Conservation (phyloP, 2,329 filamentous ascomycete species). For the Penicillium sp. region DNA sequence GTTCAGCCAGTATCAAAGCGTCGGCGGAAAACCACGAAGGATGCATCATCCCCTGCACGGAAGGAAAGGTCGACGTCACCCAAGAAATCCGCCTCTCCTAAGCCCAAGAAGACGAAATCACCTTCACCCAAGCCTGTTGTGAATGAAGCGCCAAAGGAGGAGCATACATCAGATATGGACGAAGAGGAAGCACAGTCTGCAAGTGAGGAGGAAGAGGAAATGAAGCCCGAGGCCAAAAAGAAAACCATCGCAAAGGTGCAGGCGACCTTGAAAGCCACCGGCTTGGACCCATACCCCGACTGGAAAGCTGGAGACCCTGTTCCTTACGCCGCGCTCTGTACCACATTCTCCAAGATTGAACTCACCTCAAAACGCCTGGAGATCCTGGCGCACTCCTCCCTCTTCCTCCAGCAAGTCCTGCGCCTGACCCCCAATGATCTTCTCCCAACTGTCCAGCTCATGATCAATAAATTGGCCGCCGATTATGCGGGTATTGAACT, state of each 20-base stretch:
- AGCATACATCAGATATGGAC: constrained; percentile 37
- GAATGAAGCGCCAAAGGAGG: constrained; percentile 48
- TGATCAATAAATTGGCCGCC: constrained; percentile 97
- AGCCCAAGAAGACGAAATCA: constrained; percentile 16
- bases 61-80: constrained; percentile 23
- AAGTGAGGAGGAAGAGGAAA: constrained; percentile 55
- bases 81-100: constrained; percentile 17
- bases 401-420: constrained; percentile 92
- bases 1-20: constrained; percentile 61
- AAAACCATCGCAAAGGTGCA: constrained; percentile 81
- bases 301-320: constrained; percentile 88
- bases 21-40: constrained; percentile 33
- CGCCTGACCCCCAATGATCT: constrained; percentile 85
- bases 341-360: constrained; percentile 90
- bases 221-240: constrained; percentile 68
- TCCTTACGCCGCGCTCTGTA: constrained; percentile 90
- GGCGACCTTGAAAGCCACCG: constrained; percentile 65
- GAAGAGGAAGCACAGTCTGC: constrained; percentile 42
- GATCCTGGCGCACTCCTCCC: constrained; percentile 83
- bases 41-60: constrained; percentile 35
- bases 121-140: constrained; percentile 23
- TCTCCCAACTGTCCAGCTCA: constrained; percentile 82
- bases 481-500: constrained; percentile 96
- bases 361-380: constrained; percentile 88
- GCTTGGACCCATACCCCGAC: constrained; percentile 85